A percentile compares a stretch with the other conserved stretches of the same genome.
Evolutionary conservation across 768 basidiomycete species (phyloP).

Genomic region (Tubosaeta sp.): DNA sequence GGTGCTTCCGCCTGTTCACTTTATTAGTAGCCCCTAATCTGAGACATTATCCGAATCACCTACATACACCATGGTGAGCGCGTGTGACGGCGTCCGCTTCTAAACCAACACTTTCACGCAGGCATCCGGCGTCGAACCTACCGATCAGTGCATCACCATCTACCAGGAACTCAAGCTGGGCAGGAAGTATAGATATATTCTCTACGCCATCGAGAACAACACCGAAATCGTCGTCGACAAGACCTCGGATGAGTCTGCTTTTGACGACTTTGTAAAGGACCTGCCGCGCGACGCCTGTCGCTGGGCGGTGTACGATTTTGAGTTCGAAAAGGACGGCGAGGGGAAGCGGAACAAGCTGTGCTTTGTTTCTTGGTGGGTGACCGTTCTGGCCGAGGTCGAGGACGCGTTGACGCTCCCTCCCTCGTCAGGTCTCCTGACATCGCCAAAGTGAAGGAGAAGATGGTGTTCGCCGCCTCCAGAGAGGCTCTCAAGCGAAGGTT

Average conservation of each 20-base stretch:
- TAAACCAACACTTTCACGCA: slow-evolving; percentile 1
- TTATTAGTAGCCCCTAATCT: slow-evolving; percentile 20
- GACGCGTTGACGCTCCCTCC: not conserved
- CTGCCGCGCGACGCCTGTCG: slow-evolving; percentile 73
- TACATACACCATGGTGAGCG: slow-evolving; percentile 24
- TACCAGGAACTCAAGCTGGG: slow-evolving; percentile 23
- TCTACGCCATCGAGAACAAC: slow-evolving; percentile 58
- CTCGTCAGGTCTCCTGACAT: slow-evolving; percentile 74
- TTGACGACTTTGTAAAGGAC: slow-evolving; percentile 69
- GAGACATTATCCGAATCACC: not conserved
- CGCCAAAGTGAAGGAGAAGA: slow-evolving; percentile 87
- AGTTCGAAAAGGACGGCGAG: slow-evolving; percentile 61
- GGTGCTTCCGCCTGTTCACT: not conserved
- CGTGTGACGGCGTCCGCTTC: not conserved
- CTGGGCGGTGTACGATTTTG: slow-evolving; percentile 93
- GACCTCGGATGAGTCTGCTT: slow-evolving; percentile 45
- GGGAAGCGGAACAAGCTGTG: slow-evolving; percentile 79
- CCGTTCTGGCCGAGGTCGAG: not conserved
- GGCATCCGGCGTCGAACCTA: slow-evolving; percentile 43
- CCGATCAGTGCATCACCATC: slow-evolving; percentile 43
- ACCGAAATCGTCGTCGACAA: slow-evolving; percentile 80
- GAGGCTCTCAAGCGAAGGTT: slow-evolving; percentile 72
- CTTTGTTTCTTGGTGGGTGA: slow-evolving; percentile 73
- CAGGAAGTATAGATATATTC: slow-evolving; percentile 75
- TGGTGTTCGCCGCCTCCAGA: slow-evolving; percentile 87